These are phyloP conservation scores for Coemansia asiatica DNA, from an alignment of 192 early-diverging fungal genomes.

Conservation along the genomic window DNA sequence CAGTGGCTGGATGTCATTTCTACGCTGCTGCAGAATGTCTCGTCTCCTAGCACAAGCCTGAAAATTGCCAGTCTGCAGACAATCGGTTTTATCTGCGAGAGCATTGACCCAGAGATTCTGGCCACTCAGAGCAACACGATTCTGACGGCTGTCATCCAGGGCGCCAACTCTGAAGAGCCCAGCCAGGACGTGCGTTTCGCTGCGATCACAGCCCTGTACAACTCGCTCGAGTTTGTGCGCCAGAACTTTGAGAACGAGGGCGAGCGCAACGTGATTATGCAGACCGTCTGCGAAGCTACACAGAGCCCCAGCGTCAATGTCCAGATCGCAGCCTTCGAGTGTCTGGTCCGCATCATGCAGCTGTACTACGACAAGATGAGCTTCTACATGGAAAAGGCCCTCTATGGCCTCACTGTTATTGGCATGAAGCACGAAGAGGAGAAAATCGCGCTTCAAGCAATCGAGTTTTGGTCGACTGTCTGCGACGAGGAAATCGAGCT, in stretches of 20 bases:
- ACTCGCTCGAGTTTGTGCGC: slow-evolving; percentile 93
- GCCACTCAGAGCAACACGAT: slow-evolving; percentile 83
- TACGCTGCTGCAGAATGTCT: slow-evolving; percentile 75
- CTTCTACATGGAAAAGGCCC: slow-evolving; percentile 95
- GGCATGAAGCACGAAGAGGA: slow-evolving; percentile 91
- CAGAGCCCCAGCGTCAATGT: slow-evolving; percentile 73
- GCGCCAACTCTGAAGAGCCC: slow-evolving; percentile 90
- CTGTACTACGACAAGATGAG: slow-evolving; percentile 96
- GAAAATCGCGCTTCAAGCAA: slow-evolving; percentile 90
- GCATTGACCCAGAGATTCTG: slow-evolving; percentile 77
- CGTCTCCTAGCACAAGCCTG: slow-evolving; percentile 66
- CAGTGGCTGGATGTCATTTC: slow-evolving; percentile 89
- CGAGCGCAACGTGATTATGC: slow-evolving; percentile 99
- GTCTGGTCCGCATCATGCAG: slow-evolving; percentile 95
- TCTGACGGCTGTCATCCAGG: slow-evolving; percentile 91
- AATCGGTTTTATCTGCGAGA: slow-evolving; percentile 94
- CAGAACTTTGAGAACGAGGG: slow-evolving; percentile 91
- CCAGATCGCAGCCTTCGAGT: slow-evolving; percentile 89
- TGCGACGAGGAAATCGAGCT: slow-evolving; percentile 93
- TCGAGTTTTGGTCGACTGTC: slow-evolving; percentile 99
- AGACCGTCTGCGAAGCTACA: slow-evolving; percentile 95
- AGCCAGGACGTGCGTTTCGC: slow-evolving; percentile 84
- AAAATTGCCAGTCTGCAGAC: slow-evolving; percentile 82
- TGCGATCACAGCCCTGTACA: slow-evolving; percentile 87
- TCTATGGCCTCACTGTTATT: slow-evolving; percentile 85